Conservation (phyloP, 2,329 filamentous ascomycete species). For the Fusarium sp. region DNA sequence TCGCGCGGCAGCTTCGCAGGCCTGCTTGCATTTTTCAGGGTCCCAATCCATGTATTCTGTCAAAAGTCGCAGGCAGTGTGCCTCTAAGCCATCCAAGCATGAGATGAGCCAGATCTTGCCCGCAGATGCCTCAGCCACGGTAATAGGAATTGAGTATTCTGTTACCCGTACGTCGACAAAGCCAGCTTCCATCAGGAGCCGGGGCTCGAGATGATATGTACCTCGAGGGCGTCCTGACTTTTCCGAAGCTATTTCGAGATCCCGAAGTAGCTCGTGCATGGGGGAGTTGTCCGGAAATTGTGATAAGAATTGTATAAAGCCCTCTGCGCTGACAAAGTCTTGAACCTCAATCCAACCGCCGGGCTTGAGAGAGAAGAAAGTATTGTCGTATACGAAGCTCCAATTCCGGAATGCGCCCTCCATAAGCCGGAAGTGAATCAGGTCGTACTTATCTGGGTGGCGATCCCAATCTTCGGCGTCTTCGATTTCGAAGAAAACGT, state of each 20-base stretch:
- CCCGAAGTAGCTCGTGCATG: slow-evolving; percentile 58
- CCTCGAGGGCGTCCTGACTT: slow-evolving; percentile 62
- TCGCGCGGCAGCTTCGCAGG: slow-evolving; percentile 62
- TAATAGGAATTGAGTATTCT: slow-evolving; percentile 64
- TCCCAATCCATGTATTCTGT: slow-evolving; percentile 68
- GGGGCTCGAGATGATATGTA: slow-evolving; percentile 60
- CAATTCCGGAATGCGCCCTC: slow-evolving; percentile 69
- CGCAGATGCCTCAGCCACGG: slow-evolving; percentile 59
- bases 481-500: slow-evolving; percentile 71
- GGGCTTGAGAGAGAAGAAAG: slow-evolving; percentile 66
- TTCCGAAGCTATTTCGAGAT: slow-evolving; percentile 59
- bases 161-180: slow-evolving; percentile 65
- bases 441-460: slow-evolving; percentile 64
- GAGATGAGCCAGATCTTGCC: slow-evolving; percentile 68
- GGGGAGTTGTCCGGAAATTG: slow-evolving; percentile 60
- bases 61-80: slow-evolving; percentile 63
- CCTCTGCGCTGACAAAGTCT: slow-evolving; percentile 65
- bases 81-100: slow-evolving; percentile 65
- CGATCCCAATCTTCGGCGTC: slow-evolving; percentile 72
- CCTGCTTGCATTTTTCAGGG: slow-evolving; percentile 60
- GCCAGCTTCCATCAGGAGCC: slow-evolving; percentile 61
- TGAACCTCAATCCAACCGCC: slow-evolving; percentile 70
- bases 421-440: slow-evolving; percentile 70
- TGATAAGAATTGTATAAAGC: slow-evolving; percentile 50
- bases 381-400: slow-evolving; percentile 66